Evolutionary conservation across 306 rosid genomes (phyloP), one percentile per base, ranked within the genome.

Genomic region (Cicer yamashitae): DNA sequence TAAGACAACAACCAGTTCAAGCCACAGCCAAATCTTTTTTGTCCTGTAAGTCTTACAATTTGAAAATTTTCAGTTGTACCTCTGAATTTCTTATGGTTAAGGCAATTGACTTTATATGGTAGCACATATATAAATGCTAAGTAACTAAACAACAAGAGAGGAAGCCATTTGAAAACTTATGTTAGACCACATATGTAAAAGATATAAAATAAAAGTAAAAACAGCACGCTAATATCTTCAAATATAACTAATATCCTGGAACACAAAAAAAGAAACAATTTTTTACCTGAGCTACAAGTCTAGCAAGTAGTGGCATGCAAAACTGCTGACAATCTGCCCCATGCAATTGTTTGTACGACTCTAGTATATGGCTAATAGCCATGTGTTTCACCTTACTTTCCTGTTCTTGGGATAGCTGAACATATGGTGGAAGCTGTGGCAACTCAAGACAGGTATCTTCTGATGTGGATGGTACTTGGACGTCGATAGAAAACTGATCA

Each of bases 251-350:
- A 75, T 61, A 56, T 43, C 54, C 34, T 9, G 41, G 15, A 80
- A 60, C 58, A 39, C 13, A 48, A 13, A 59, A 73, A 11, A 13
- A 44, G 6, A 50, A 79, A 77, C 50, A 73, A 46, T 56, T 30
- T 70, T 73, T 62, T 75, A 94, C 99, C 97, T 94, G 99, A 74
- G 97, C 99, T 76, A 89, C 91, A 85, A 94, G 84, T 70, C 96
- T 91, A 75, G 97, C 91, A 72, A 94, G 94, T 79, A 94, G 86
- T 66, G 91, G 89, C 83, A 90, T 83, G 74, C 96, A 88, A 81
- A 87, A 85, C 88, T 90, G 93, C 73, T 84, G 88, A 78, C 86
- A 92, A 50, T 88, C 91, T 76, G 84, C 81, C 54, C 88, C 88
- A 14, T 74, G 70, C 39, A 87, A 80, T 79, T 88, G 82, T 84